Evolutionary conservation across 2,329 filamentous ascomycete genomes (phyloP), one percentile per base, ranked within the genome.

Genomic region (Massarina eburnea): DNA sequence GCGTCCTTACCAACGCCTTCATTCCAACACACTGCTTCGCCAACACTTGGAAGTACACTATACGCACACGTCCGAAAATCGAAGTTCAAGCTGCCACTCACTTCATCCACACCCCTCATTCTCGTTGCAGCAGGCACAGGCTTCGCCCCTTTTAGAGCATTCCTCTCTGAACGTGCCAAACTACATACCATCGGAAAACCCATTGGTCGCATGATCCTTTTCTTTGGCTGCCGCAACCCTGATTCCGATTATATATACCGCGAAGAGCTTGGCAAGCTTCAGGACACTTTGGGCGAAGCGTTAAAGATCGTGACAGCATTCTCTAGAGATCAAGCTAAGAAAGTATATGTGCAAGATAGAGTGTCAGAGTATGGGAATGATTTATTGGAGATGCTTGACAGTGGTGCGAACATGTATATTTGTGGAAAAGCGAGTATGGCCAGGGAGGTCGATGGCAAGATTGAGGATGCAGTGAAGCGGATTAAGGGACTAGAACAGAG

Each of bases 31-130:
- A 43, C 14, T 17, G 26, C 53, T 8, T 39, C 53, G 35, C 45
- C 55, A 35, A 37, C 34, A 1, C 46, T 66, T 7, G 49, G 60
- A 24, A 49, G 58, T 10, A 60, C 51, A n/a, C 41, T 73, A 35
- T 64, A 63, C 48, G 73, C 73, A 1, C 70, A 74, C 45, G 59
- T 75, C 35, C 69, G 71, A 20, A 67, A 66, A 43, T 73, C 71
- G 1, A 71, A 69, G 30, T 79, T 79, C 66, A 75, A 75, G 39
- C 68, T 78, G 2, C 76, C 76, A 0, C 57, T 68, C 9, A 59
- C 67, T 0, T 58, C 68, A 6, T 68, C 64, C 3, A 73, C 66
- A 0, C 80, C 79, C 0, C 60, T 83, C 8, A 68, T 83, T 40
- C 78, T 74, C 51, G 57, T 70, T 35, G 55, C 51, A 27, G 66